These are phyloP conservation scores for Rubroboletus satanas DNA, from an alignment of 768 basidiomycete genomes.

Conservation along the genomic window DNA sequence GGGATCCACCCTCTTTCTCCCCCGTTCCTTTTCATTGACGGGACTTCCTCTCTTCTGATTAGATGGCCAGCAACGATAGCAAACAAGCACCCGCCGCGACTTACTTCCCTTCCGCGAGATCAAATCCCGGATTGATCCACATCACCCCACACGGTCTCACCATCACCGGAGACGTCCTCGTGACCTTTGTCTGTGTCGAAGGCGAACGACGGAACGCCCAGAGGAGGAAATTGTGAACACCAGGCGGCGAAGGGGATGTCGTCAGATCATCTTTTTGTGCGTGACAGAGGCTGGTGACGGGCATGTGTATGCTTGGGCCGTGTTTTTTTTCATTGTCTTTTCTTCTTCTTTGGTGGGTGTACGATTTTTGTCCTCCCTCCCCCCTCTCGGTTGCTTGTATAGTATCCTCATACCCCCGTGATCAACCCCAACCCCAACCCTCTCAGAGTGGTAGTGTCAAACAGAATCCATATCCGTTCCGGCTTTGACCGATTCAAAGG, in stretches of 20 bases:
- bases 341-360: not conserved
- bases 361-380: not conserved
- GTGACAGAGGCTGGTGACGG: too few relatives aligned
- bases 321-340: not conserved
- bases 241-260: not conserved
- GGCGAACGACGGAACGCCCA: constrained; percentile 31
- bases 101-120: constrained; percentile 22
- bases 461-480: too few relatives aligned
- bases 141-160: constrained; percentile 32
- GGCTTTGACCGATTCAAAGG: too few relatives aligned
- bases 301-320: too few relatives aligned
- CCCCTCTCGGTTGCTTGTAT: not conserved
- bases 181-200: constrained; percentile 32
- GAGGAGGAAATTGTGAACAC: constrained; percentile 12
- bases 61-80: constrained; percentile 34
- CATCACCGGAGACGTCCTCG: constrained; percentile 31
- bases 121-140: constrained; percentile 31
- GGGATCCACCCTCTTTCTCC: not conserved
- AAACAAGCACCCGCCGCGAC: constrained; percentile 32
- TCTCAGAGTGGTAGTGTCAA: too few relatives aligned
- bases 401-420: too few relatives aligned
- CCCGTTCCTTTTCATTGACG: not conserved
- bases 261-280: too few relatives aligned
- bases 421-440: too few relatives aligned
- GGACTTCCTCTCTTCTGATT: not conserved